Conservation (phyloP, 1,284 basidiomycete genomes). For the Cryptococcus hybrid region DNA sequence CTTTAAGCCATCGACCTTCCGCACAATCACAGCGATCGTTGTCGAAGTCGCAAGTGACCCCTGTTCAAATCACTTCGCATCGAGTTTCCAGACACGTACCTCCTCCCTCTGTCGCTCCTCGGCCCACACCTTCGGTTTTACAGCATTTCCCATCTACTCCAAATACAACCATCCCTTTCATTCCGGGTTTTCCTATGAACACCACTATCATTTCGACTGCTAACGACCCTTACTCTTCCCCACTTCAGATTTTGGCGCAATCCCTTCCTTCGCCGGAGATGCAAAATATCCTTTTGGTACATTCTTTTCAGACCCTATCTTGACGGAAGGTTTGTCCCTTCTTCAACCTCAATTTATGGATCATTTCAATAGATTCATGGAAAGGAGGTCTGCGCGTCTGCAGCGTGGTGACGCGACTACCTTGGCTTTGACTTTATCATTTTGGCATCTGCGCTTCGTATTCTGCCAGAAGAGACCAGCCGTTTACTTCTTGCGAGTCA, state of each 20-base stretch:
- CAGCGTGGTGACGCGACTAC: conserved; percentile 44
- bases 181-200: background rate
- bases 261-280: conserved; percentile 37
- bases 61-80: background rate
- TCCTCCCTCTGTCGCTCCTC: background rate
- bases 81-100: background rate
- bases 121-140: background rate
- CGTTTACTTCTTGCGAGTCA: conserved; percentile 34
- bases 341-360: conserved; percentile 39
- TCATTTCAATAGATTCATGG: conserved; percentile 32
- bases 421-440: conserved; percentile 37
- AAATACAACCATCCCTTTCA: conserved; percentile 1
- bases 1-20: background rate
- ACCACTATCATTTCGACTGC: conserved; percentile 2
- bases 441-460: conserved; percentile 34
- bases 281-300: conserved; percentile 39
- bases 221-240: conserved; percentile 32
- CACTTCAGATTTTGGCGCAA: conserved; percentile 29
- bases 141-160: conserved; percentile 13
- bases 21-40: background rate
- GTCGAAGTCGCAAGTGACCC: too few species aligned
- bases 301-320: conserved; percentile 43
- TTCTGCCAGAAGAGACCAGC: conserved; percentile 42
- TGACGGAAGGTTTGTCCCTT: conserved; percentile 43
- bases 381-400: conserved; percentile 23